Evolutionary conservation across 2,329 filamentous ascomycete species (phyloP), one percentile per base, ranked within the genome.

Genomic region (Emmonsiellopsis sp.): DNA sequence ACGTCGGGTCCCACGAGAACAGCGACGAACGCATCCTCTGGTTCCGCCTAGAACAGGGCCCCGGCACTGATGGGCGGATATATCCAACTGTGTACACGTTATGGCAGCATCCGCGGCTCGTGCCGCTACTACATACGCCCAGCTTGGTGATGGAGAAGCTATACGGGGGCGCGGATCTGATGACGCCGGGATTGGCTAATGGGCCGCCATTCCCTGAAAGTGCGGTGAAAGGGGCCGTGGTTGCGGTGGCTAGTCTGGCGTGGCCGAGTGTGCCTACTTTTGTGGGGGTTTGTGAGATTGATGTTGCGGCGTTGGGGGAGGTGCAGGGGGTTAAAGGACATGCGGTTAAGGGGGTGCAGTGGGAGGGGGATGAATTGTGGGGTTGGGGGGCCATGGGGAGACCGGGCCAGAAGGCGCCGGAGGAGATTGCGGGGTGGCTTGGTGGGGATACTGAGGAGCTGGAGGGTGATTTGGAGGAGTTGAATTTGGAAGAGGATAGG

Each of bases 291-390:
- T 86, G 83, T 62, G 77, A 80, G 61, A 80, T 85, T 46, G 80
- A 86, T 67, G 72, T 86, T 13, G 76, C 76, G 45, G 72, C 69
- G 1, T 63, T 85, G 50, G 67, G 64, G 1, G 71, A 74, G 49
- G 81, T 83, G 5, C 78, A 79, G 61, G 83, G 83, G 0, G 72
- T 74, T 11, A 84, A 81, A 62, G 84, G 84, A 0, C 79, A 81
- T 68, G 84, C 83, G 1, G 82, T 86, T 8, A 76, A 80, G 58
- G 82, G 79, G 3, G 69, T 86, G 48, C 83, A 86, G 62, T 86
- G 84, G 83, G 75, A 77, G 56, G 82, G 83, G 1, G 84, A 87
- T 68, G 84, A 87, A 68, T 63, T 85, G n/a, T 86, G 83, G 82
- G 73, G 73, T 4, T 85, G 81, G 79, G 82, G 77, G 61, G 72